Evolutionary conservation across 1,284 basidiomycete species (phyloP).

Genomic region (Irpex sp.): DNA sequence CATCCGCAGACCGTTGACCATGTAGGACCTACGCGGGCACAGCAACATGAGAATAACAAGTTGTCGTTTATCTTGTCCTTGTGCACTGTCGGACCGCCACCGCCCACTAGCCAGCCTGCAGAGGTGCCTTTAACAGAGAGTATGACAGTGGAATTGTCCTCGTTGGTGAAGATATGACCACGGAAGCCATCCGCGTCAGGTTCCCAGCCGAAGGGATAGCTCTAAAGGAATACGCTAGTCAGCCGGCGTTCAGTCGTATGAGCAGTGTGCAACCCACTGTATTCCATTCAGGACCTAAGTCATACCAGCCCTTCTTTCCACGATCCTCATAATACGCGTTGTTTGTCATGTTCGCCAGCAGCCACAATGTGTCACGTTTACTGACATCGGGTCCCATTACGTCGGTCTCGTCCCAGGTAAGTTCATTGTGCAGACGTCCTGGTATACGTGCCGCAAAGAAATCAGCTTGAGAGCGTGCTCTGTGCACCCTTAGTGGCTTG

Average conservation of each 20-base stretch:
- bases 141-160: constrained; percentile 83
- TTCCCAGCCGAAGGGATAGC: constrained; percentile 92
- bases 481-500: constrained; percentile 37
- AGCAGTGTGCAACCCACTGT: constrained; percentile 37
- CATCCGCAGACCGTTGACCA: constrained; percentile 97
- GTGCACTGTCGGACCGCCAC: constrained; percentile 81
- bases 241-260: background rate
- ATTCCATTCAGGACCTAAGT: constrained; percentile 64
- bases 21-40: constrained; percentile 89
- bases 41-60: constrained; percentile 96
- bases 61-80: constrained; percentile 97
- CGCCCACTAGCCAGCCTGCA: constrained; percentile 65
- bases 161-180: constrained; percentile 85
- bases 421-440: constrained; percentile 34
- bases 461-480: constrained; percentile 50
- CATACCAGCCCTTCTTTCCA: constrained; percentile 73
- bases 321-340: constrained; percentile 76
- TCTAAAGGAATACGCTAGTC: constrained; percentile 34
- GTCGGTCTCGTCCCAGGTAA: constrained; percentile 59
- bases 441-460: constrained; percentile 46
- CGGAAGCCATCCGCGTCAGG: constrained; percentile 84
- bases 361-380: constrained; percentile 72
- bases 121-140: constrained; percentile 95
- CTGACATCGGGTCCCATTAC: constrained; percentile 69
- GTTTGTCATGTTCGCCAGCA: constrained; percentile 92